Evolutionary conservation across 2,329 filamentous ascomycete species (phyloP).

Genomic region (Phialophora expanda): DNA sequence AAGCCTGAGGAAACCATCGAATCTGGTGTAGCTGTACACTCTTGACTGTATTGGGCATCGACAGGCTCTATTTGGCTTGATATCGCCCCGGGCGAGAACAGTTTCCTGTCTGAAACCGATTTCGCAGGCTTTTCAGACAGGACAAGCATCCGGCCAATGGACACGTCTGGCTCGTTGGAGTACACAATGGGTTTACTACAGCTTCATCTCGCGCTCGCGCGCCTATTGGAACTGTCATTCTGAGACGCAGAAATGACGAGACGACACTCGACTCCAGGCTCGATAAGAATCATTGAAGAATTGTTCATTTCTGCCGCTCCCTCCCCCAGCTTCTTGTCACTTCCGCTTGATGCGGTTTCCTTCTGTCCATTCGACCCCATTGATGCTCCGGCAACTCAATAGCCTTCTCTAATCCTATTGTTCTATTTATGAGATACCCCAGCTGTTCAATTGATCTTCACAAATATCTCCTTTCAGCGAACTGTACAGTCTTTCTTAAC

Average conservation of each 20-base stretch:
- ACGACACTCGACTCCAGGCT: slow-evolving; percentile 5
- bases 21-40: slow-evolving; percentile 18
- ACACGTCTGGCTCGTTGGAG: slow-evolving; percentile 27
- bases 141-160: slow-evolving; percentile 26
- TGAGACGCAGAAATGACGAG: slow-evolving; percentile 10
- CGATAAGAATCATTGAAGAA: slow-evolving; percentile 24
- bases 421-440: slow-evolving; percentile 19
- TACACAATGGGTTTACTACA: slow-evolving; percentile 29
- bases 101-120: slow-evolving; percentile 29
- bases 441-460: slow-evolving; percentile 4
- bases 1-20: slow-evolving; percentile 28
- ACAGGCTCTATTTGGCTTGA: slow-evolving; percentile 14
- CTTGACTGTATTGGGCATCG: slow-evolving; percentile 18
- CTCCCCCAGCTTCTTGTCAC: slow-evolving; percentile 20
- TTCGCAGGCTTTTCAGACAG: slow-evolving; percentile 29
- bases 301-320: slow-evolving; percentile 22
- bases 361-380: slow-evolving; percentile 23
- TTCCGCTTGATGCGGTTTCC: neutral
- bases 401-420: slow-evolving; percentile 29
- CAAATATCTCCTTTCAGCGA: slow-evolving; percentile 7
- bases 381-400: slow-evolving; percentile 28
- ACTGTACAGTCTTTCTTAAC: slow-evolving; percentile 1
- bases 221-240: slow-evolving; percentile 24
- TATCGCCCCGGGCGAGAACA: slow-evolving; percentile 13
- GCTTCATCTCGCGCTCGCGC: slow-evolving; percentile 34